phyloP scores from a whole-genome alignment of 257 asterid species.

The Solanum chaucha region DNA sequence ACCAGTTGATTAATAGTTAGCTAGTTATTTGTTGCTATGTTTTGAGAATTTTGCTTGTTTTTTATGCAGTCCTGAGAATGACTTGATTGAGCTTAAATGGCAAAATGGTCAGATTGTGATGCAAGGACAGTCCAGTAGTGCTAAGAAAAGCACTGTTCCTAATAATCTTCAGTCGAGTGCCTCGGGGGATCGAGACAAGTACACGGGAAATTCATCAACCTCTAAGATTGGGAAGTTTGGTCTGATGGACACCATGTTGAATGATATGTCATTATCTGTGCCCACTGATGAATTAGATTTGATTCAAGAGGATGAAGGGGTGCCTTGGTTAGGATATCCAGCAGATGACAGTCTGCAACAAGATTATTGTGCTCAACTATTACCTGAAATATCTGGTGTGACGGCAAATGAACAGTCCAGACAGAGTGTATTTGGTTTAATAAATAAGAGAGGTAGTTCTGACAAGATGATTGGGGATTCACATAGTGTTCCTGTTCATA shows the following conservation, averaged over 20 bases:
- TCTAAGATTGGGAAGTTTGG: constrained; percentile 43
- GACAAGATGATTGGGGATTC: constrained; percentile 19
- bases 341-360: constrained; percentile 34
- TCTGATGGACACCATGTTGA: constrained; percentile 25
- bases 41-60: background rate
- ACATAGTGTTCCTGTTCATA: constrained; percentile 12
- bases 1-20: background rate
- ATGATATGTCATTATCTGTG: constrained; percentile 41
- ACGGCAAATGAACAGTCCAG: constrained; percentile 34
- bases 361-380: constrained; percentile 39
- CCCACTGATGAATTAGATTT: constrained; percentile 47
- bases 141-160: constrained; percentile 16
- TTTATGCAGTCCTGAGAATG: constrained; percentile 46
- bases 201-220: constrained; percentile 9
- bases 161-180: constrained; percentile 10
- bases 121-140: constrained; percentile 64
- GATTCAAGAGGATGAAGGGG: constrained; percentile 61
- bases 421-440: constrained; percentile 25
- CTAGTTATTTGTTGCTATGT: background rate
- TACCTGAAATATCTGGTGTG: constrained; percentile 63
- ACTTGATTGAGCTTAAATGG: constrained; percentile 67
- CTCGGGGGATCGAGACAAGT: constrained; percentile 24
- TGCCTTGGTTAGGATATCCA: constrained; percentile 61
- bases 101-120: constrained; percentile 70
- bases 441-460: constrained; percentile 29